Evolutionary conservation across 306 rosid species (phyloP).

Genomic region (Cicer judaicum): DNA sequence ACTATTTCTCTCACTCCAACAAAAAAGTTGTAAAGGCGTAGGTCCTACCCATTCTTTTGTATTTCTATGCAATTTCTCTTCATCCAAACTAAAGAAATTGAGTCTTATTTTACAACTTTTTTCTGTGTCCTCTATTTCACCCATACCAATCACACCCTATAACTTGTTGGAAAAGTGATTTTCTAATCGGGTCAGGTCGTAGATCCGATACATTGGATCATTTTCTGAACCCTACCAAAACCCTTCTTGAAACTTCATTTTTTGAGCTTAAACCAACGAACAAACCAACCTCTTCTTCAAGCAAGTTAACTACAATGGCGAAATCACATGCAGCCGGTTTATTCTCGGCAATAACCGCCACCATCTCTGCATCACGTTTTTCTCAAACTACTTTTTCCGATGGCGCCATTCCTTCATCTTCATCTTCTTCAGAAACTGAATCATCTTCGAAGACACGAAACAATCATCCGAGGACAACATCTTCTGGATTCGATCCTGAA

Average conservation of each 20-base stretch:
- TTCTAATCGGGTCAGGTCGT: neutral
- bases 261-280: no score
- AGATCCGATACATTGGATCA: neutral
- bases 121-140: no score
- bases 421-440: conserved; percentile 36
- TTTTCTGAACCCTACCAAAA: conserved; percentile 34
- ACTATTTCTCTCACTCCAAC: no score
- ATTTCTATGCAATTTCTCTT: no score
- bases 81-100: no score
- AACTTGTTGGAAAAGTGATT: neutral
- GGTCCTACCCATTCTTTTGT: no score
- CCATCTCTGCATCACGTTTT: conserved; percentile 45
- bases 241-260: neutral
- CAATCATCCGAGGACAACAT: conserved; percentile 75
- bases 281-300: neutral
- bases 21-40: no score
- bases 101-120: no score
- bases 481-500: conserved; percentile 89
- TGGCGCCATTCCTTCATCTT: conserved; percentile 33
- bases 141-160: no score
- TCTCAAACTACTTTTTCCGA: conserved; percentile 25
- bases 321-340: conserved; percentile 51
- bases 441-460: conserved; percentile 60
- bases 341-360: conserved; percentile 66
- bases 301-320: conserved; percentile 5